These are phyloP conservation scores for Medicago arabica DNA, from an alignment of 306 rosid genomes.

Conservation along the genomic window DNA sequence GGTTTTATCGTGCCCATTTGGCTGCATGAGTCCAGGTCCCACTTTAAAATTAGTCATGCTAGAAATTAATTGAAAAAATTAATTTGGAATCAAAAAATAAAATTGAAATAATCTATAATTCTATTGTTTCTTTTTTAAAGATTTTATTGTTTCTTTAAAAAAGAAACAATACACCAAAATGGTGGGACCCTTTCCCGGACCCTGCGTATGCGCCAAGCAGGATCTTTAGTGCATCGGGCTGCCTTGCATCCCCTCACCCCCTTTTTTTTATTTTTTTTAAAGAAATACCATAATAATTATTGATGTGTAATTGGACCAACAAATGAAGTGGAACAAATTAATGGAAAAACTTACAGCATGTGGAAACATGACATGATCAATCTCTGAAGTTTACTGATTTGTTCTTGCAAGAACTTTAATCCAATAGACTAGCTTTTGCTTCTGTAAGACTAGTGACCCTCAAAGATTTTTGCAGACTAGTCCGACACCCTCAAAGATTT, in stretches of 20 bases:
- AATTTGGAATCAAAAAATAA: constrained; percentile 3
- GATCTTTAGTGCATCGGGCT: too few species aligned
- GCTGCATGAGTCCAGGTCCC: constrained; percentile 13
- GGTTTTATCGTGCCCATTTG: neutral
- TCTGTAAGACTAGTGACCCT: too few species aligned
- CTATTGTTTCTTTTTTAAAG: constrained; percentile 25
- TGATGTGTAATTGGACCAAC: neutral
- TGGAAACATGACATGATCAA: neutral
- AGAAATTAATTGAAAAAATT: constrained; percentile 3
- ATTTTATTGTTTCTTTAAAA: constrained; percentile 12
- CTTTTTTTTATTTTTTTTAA: too few species aligned
- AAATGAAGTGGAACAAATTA: constrained; percentile 24
- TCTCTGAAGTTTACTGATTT: neutral
- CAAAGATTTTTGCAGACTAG: constrained; percentile 53
- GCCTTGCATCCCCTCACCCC: too few species aligned
- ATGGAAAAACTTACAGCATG: neutral
- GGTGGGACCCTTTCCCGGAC: too few species aligned
- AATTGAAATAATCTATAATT: constrained; percentile 11
- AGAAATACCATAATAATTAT: constrained; percentile 6
- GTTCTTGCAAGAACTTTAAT: neutral
- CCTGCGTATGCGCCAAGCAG: too few species aligned
- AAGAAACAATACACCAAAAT: neutral
- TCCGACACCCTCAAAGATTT: neutral
- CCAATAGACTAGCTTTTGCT: too few species aligned
- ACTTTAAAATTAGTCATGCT: constrained; percentile 14